Conservation (phyloP, 495 filamentous ascomycete species). For the Podospora pseudoanserina region DNA sequence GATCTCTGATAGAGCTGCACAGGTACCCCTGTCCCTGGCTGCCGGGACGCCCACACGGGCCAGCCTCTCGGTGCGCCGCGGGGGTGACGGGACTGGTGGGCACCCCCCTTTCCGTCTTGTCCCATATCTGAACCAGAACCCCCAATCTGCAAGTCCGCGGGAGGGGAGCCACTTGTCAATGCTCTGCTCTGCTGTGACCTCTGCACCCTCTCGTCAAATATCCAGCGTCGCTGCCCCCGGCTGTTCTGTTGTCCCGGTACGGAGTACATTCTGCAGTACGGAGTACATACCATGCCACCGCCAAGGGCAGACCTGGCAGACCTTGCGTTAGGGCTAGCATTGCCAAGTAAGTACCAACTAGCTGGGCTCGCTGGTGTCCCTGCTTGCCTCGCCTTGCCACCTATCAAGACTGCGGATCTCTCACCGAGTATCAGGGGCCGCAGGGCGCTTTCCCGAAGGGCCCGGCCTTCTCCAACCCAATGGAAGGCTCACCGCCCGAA, state of each 20-base stretch:
- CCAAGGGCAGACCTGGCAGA: slow-evolving; percentile 1
- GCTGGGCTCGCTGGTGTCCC: slow-evolving; percentile 18
- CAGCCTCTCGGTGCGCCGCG: slow-evolving; percentile 1
- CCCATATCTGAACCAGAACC: not conserved
- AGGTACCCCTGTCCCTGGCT: not conserved
- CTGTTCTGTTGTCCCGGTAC: not conserved
- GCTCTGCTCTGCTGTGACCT: not conserved
- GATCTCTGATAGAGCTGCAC: slow-evolving; percentile 4
- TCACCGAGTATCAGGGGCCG: slow-evolving; percentile 19
- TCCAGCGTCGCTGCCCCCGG: not conserved
- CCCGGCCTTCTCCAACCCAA: slow-evolving; percentile 17
- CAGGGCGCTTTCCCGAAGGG: slow-evolving; percentile 23
- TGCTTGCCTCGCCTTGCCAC: slow-evolving; percentile 10
- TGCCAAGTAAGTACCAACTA: slow-evolving; percentile 11
- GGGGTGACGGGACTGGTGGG: not conserved
- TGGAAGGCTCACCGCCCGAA: slow-evolving; percentile 28
- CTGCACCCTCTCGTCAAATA: not conserved
- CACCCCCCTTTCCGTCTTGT: not conserved
- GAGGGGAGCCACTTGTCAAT: not conserved
- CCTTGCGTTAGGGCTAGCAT: slow-evolving; percentile 4
- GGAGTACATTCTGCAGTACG: not conserved
- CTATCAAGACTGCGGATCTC: slow-evolving; percentile 13
- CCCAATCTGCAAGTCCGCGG: not conserved
- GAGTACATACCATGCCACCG: not conserved
- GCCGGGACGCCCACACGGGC: slow-evolving; percentile 3